Conservation (phyloP, 805 yeast species). For the Zygoascus tannicola region DNA sequence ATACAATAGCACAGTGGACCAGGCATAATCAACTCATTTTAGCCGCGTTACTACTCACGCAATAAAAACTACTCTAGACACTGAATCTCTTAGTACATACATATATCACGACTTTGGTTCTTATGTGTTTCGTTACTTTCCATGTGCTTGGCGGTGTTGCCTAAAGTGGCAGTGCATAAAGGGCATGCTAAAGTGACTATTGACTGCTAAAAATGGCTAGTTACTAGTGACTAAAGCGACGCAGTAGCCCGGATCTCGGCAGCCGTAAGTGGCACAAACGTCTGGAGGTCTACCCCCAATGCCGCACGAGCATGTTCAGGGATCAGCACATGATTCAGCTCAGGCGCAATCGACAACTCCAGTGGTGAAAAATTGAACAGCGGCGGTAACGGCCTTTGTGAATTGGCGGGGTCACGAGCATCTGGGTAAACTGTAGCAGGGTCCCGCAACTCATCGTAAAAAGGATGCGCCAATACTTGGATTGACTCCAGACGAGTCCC, state of each 20-base stretch:
- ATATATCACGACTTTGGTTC: too few species aligned
- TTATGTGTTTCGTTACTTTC: too few species aligned
- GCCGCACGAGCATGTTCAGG: conserved; percentile 36
- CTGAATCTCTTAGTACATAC: too few species aligned
- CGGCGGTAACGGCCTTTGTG: conserved; percentile 65
- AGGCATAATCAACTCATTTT: too few species aligned
- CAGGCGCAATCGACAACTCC: conserved; percentile 43
- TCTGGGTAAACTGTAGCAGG: conserved; percentile 35
- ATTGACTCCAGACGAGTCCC: conserved; percentile 70
- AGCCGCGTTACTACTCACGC: too few species aligned
- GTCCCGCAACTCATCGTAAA: conserved; percentile 76
- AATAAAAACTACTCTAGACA: too few species aligned
- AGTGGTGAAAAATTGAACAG: conserved; percentile 66
- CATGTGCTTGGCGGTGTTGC: too few species aligned
- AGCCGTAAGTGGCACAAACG: conserved; percentile 45
- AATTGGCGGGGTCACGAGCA: conserved; percentile 44
- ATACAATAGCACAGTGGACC: too few species aligned
- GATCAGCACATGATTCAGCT: conserved; percentile 30
- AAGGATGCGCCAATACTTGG: conserved; percentile 76
- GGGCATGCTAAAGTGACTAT: too few species aligned
- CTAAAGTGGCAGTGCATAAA: too few species aligned
- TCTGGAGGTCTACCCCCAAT: conserved; percentile 37
- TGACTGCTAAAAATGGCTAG: too few species aligned
- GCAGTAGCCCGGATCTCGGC: conserved; percentile 19
- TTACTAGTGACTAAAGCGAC: too few species aligned